Conservation (phyloP, 1,284 basidiomycete species). For the Coniophora puteana region DNA sequence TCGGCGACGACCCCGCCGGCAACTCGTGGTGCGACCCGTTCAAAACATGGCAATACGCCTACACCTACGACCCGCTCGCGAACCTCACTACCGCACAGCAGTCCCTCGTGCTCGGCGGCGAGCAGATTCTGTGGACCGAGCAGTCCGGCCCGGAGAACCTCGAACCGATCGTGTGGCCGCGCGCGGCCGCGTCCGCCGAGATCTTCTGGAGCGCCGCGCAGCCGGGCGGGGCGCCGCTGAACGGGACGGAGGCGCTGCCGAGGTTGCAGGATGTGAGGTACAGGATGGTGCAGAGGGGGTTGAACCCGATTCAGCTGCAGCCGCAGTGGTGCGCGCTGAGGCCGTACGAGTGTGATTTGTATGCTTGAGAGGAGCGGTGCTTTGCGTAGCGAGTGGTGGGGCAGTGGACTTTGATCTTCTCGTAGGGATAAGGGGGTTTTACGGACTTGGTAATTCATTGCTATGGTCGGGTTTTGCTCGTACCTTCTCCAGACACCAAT, state of each 20-base stretch:
- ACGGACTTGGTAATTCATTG: too few relatives aligned
- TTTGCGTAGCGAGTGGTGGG: conserved; percentile 1
- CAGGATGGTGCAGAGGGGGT: conserved; percentile 58
- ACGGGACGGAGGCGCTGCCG: conserved; percentile 60
- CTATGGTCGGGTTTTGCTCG: too few relatives aligned
- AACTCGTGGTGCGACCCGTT: conserved; percentile 55
- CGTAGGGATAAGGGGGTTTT: too few relatives aligned
- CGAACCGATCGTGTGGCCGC: conserved; percentile 56
- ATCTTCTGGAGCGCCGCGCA: conserved; percentile 59
- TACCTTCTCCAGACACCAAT: too few relatives aligned
- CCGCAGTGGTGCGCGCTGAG: conserved; percentile 72
- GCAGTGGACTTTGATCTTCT: not conserved
- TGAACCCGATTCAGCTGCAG: conserved; percentile 58
- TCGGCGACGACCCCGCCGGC: conserved; percentile 52
- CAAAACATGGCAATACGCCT: conserved; percentile 49
- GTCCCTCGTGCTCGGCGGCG: conserved; percentile 44
- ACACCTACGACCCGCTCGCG: conserved; percentile 52
- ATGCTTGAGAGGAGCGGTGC: conserved; percentile 27
- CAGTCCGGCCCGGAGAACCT: conserved; percentile 50
- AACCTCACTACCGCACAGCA: conserved; percentile 34
- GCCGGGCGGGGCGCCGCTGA: conserved; percentile 32
- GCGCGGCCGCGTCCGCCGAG: conserved; percentile 58
- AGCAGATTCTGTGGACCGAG: conserved; percentile 55
- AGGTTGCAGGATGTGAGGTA: conserved; percentile 68
- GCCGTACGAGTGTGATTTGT: conserved; percentile 47